Conservation (phyloP, 2,329 filamentous ascomycete species). For the Colletotrichum ledebouriae region DNA sequence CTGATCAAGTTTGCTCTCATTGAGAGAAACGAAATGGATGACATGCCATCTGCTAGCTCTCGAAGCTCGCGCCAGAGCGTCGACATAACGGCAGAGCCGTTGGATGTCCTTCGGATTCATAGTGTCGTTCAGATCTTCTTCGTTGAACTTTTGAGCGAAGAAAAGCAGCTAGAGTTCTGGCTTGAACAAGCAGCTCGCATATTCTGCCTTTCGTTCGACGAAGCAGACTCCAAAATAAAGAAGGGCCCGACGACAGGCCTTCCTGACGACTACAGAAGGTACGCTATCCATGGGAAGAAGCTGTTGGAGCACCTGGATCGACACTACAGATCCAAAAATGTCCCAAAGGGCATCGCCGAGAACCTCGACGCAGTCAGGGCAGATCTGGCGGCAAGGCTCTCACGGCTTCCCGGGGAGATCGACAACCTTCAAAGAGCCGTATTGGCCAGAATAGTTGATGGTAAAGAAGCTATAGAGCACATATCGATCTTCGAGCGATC, state of each 20-base stretch:
- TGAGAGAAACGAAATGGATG: slow-evolving; percentile 62
- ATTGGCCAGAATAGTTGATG: slow-evolving; percentile 54
- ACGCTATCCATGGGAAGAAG: slow-evolving; percentile 64
- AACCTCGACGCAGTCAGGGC: slow-evolving; percentile 49
- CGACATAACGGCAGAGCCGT: slow-evolving; percentile 51
- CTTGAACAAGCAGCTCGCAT: slow-evolving; percentile 61
- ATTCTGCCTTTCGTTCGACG: slow-evolving; percentile 64
- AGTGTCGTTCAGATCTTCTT: slow-evolving; percentile 68
- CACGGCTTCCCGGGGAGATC: slow-evolving; percentile 57
- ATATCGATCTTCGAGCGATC: slow-evolving; percentile 65
- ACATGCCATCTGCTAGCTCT: slow-evolving; percentile 57
- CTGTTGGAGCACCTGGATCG: slow-evolving; percentile 59
- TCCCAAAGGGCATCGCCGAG: slow-evolving; percentile 47
- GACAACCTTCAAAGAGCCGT: slow-evolving; percentile 57
- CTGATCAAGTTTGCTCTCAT: slow-evolving; percentile 66
- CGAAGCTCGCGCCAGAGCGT: slow-evolving; percentile 53
- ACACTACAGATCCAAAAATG: slow-evolving; percentile 40
- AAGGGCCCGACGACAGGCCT: slow-evolving; percentile 54
- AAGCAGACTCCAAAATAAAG: slow-evolving; percentile 59
- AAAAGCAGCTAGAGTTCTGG: slow-evolving; percentile 61
- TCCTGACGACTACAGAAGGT: slow-evolving; percentile 66
- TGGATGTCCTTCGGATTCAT: slow-evolving; percentile 65
- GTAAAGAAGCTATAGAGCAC: slow-evolving; percentile 50
- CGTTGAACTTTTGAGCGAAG: slow-evolving; percentile 59
- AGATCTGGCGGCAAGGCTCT: slow-evolving; percentile 54